phyloP scores from a whole-genome alignment of 2,329 filamentous ascomycete species.

The Hypocrella siamensis region DNA sequence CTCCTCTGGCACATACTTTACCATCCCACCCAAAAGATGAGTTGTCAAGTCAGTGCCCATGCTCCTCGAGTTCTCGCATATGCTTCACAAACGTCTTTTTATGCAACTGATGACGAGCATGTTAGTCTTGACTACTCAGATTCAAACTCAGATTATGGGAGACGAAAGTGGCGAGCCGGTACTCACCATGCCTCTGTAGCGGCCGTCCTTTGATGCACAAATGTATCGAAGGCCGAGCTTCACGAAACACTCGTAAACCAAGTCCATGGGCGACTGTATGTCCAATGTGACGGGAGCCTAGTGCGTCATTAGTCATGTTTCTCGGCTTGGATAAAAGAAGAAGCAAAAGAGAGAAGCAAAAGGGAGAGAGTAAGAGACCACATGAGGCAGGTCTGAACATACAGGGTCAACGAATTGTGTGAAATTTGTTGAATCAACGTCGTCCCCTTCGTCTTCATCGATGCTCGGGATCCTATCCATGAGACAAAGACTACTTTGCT shows the following conservation, averaged over 20 bases:
- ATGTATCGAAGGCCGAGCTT: conserved; percentile 89
- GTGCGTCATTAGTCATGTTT: conserved; percentile 5
- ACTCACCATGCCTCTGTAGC: conserved; percentile 74
- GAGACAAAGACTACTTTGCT: conserved; percentile 58
- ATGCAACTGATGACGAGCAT: conserved; percentile 43
- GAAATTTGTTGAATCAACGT: conserved; percentile 62
- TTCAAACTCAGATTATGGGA: no score
- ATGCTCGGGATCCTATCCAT: conserved; percentile 57
- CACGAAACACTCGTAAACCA: conserved; percentile 92
- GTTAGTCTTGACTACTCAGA: no score
- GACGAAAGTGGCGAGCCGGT: no score
- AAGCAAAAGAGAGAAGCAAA: no score
- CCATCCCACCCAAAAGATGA: no score
- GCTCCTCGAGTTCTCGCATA: conserved; percentile 65
- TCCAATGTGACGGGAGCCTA: conserved; percentile 77
- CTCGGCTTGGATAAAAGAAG: not conserved
- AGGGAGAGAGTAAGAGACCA: no score
- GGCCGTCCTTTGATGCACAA: conserved; percentile 72
- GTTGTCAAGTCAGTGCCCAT: conserved; percentile 6
- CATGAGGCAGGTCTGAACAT: no score
- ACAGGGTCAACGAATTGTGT: conserved; percentile 82
- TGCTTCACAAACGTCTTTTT: conserved; percentile 97
- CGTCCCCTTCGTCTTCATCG: conserved; percentile 47
- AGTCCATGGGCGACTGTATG: conserved; percentile 76
- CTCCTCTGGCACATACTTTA: no score